Conservation (phyloP, 108 stramenopile species). For the Cyclotella atomus region DNA sequence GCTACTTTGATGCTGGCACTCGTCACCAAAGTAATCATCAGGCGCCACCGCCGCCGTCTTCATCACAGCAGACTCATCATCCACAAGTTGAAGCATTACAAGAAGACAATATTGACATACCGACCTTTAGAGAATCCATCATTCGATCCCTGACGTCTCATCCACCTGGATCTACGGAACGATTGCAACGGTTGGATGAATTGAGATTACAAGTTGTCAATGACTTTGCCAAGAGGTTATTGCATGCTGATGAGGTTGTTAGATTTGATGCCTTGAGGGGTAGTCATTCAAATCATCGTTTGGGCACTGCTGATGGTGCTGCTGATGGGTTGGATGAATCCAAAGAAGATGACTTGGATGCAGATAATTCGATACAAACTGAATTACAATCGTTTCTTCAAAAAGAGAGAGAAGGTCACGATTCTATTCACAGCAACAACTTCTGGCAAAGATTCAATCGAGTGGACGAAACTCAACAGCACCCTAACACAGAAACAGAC, state of each 20-base stretch:
- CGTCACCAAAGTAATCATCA: slow-evolving; percentile 4
- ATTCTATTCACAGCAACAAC: not conserved
- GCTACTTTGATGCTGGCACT: slow-evolving; percentile 27
- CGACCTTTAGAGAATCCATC: slow-evolving; percentile 31
- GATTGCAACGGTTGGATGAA: slow-evolving; percentile 72
- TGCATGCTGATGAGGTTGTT: slow-evolving; percentile 54
- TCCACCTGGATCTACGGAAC: slow-evolving; percentile 74
- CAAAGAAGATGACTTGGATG: slow-evolving; percentile 14
- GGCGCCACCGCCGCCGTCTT: slow-evolving; percentile 26
- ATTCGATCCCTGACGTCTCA: slow-evolving; percentile 71
- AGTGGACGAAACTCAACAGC: not conserved
- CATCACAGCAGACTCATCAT: slow-evolving; percentile 8
- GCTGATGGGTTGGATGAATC: slow-evolving; percentile 21
- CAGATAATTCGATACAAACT: slow-evolving; percentile 31
- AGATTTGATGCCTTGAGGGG: slow-evolving; percentile 16
- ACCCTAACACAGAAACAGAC: not conserved
- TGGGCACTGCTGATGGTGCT: not conserved
- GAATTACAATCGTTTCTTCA: slow-evolving; percentile 33
- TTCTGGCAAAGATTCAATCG: slow-evolving; percentile 14
- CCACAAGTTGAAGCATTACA: slow-evolving; percentile 5
- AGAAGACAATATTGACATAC: slow-evolving; percentile 15
- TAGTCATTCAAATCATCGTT: not conserved
- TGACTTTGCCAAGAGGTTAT: slow-evolving; percentile 49
- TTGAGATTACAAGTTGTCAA: slow-evolving; percentile 71
- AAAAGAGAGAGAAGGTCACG: slow-evolving; percentile 19